Evolutionary conservation across 345 rosid species (phyloP).

Genomic region (Citrus sp.): DNA sequence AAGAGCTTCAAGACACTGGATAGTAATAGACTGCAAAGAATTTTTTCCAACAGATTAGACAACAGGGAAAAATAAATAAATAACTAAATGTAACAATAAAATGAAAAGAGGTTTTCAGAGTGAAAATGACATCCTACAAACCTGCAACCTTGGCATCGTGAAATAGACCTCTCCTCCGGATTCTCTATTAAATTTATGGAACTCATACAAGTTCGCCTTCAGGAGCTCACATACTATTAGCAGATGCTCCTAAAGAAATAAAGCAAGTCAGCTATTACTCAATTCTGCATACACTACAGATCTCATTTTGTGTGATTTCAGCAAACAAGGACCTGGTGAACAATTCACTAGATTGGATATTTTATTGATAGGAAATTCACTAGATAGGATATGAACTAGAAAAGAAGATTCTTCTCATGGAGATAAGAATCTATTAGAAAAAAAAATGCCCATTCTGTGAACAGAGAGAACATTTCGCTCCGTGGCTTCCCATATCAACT

Average conservation of each 20-base stretch:
- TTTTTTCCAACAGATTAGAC: slow-evolving; percentile 21
- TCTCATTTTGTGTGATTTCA: background rate
- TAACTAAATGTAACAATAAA: slow-evolving; percentile 4
- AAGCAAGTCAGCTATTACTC: slow-evolving; percentile 1
- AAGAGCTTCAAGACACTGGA: slow-evolving; percentile 96
- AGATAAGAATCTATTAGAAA: background rate
- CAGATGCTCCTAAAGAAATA: slow-evolving; percentile 83
- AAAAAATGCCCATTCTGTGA: background rate
- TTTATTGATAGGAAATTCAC: background rate
- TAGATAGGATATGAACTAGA: background rate
- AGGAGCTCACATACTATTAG: slow-evolving; percentile 97
- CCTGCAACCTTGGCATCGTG: slow-evolving; percentile 99
- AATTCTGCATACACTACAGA: slow-evolving; percentile 5
- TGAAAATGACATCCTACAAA: slow-evolving; percentile 28
- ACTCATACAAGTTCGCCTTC: slow-evolving; percentile 96
- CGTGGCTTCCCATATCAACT: background rate
- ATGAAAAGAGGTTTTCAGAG: background rate
- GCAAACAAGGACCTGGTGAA: background rate
- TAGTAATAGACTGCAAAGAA: slow-evolving; percentile 84
- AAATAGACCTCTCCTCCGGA: slow-evolving; percentile 99
- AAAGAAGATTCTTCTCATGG: background rate
- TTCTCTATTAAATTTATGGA: slow-evolving; percentile 95
- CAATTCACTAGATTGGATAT: background rate
- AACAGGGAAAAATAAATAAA: background rate
- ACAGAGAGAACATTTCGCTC: background rate